phyloP scores from a whole-genome alignment of 306 rosid genomes.

The Abrus precatorius region DNA sequence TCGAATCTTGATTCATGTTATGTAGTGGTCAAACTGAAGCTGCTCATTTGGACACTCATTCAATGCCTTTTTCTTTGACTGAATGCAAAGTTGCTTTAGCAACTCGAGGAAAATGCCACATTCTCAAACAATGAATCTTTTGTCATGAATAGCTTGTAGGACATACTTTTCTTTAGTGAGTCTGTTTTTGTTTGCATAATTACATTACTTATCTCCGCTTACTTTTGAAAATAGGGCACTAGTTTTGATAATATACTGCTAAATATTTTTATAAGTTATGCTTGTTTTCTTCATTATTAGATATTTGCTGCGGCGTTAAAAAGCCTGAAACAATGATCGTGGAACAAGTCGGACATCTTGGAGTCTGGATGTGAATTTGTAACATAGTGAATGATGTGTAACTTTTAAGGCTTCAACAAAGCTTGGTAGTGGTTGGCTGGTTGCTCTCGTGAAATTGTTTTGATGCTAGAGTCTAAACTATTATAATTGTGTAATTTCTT shows the following conservation, averaged over 20 bases:
- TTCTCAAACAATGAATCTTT: slow-evolving; percentile 14
- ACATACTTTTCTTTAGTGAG: slow-evolving; percentile 27
- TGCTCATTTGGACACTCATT: neutral
- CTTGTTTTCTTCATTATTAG: slow-evolving; percentile 42
- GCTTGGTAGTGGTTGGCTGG: slow-evolving; percentile 42
- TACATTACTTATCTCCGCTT: neutral
- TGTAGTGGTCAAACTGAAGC: neutral
- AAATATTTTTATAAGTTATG: slow-evolving; percentile 5
- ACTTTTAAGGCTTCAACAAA: slow-evolving; percentile 20
- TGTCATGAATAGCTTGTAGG: slow-evolving; percentile 12
- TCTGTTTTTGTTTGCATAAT: slow-evolving; percentile 21
- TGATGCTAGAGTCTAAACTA: neutral
- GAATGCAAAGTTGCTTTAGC: slow-evolving; percentile 31
- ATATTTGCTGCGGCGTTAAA: slow-evolving; percentile 64
- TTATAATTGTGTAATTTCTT: slow-evolving; percentile 4
- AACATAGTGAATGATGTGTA: slow-evolving; percentile 27
- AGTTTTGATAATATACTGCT: slow-evolving; percentile 24
- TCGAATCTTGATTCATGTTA: slow-evolving; percentile 12
- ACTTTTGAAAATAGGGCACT: slow-evolving; percentile 27
- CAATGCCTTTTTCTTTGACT: slow-evolving; percentile 19
- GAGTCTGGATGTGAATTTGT: slow-evolving; percentile 29
- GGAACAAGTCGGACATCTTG: slow-evolving; percentile 32
- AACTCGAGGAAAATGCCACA: neutral
- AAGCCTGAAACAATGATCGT: slow-evolving; percentile 53
- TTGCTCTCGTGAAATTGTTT: slow-evolving; percentile 15